These are phyloP conservation scores for Abrus precatorius DNA, from an alignment of 306 rosid genomes.

Conservation along the genomic window DNA sequence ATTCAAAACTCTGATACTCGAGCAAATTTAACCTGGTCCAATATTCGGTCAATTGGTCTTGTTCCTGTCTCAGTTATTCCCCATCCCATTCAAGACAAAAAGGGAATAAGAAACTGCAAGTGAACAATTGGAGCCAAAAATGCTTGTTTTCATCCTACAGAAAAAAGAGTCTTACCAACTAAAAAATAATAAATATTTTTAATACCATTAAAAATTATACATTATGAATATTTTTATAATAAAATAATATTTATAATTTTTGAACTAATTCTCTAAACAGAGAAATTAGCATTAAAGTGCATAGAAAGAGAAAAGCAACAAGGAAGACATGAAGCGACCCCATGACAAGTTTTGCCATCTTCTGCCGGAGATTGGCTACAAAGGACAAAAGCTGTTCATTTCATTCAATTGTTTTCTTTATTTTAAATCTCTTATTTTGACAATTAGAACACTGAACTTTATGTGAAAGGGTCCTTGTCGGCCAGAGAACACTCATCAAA, in stretches of 20 bases:
- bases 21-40: conserved; percentile 17
- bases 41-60: neutral
- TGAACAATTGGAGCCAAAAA: conserved; percentile 22
- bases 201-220: too few relatives aligned
- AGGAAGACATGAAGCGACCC: conserved; percentile 38
- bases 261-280: too few relatives aligned
- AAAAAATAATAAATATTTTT: too few relatives aligned
- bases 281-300: conserved; percentile 19
- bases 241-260: too few relatives aligned
- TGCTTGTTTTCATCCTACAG: conserved; percentile 1
- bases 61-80: conserved; percentile 35
- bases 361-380: conserved; percentile 16
- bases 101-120: conserved; percentile 7
- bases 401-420: conserved; percentile 17
- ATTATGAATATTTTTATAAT: too few relatives aligned
- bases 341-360: conserved; percentile 33
- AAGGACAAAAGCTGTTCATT: conserved; percentile 41
- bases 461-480: conserved; percentile 21
- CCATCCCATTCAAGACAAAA: conserved; percentile 36
- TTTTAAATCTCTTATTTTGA: conserved; percentile 27
- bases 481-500: neutral
- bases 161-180: too few relatives aligned
- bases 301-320: conserved; percentile 32
- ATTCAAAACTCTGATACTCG: neutral
- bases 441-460: conserved; percentile 31